Conservation (phyloP, 768 basidiomycete species). For the Lentinula aciculospora region DNA sequence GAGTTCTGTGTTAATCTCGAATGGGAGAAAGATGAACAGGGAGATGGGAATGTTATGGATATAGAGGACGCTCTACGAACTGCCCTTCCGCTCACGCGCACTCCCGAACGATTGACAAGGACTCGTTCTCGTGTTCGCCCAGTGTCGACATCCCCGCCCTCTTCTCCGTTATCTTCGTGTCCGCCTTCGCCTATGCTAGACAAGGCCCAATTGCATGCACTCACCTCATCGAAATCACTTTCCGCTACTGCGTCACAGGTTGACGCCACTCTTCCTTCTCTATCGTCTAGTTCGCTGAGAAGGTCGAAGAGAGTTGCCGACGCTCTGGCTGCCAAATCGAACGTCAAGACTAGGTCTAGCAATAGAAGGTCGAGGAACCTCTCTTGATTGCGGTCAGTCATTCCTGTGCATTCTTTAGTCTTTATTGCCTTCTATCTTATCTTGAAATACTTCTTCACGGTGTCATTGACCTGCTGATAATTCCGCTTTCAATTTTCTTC, state of each 20-base stretch:
- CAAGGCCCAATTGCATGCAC: neutral
- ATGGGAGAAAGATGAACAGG: conserved; percentile 36
- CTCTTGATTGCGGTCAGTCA: conserved; percentile 8
- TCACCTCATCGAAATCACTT: neutral
- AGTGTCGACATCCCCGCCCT: conserved; percentile 5
- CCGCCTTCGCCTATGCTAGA: conserved; percentile 7
- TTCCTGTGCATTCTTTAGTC: too few species aligned
- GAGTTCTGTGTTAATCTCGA: conserved; percentile 56
- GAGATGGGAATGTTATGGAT: conserved; percentile 8
- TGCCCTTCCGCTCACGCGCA: neutral
- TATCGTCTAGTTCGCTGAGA: conserved; percentile 32
- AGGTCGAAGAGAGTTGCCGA: conserved; percentile 69
- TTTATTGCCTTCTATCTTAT: conserved; percentile 10
- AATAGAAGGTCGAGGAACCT: neutral
- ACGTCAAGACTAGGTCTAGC: conserved; percentile 5
- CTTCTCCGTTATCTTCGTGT: conserved; percentile 13
- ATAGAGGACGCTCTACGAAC: conserved; percentile 8
- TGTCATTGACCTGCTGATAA: neutral
- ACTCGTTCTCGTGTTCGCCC: neutral
- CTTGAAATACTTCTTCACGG: conserved; percentile 8
- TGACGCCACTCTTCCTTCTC: neutral
- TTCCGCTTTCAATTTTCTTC: neutral
- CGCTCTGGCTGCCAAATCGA: conserved; percentile 42
- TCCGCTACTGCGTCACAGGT: neutral
- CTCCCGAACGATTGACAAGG: neutral